Percentiles rank a stretch among this genome's conserved stretches.
phyloP scores from a whole-genome alignment of 2,329 filamentous ascomycete genomes.

The Dothiorella sarmentorum region DNA sequence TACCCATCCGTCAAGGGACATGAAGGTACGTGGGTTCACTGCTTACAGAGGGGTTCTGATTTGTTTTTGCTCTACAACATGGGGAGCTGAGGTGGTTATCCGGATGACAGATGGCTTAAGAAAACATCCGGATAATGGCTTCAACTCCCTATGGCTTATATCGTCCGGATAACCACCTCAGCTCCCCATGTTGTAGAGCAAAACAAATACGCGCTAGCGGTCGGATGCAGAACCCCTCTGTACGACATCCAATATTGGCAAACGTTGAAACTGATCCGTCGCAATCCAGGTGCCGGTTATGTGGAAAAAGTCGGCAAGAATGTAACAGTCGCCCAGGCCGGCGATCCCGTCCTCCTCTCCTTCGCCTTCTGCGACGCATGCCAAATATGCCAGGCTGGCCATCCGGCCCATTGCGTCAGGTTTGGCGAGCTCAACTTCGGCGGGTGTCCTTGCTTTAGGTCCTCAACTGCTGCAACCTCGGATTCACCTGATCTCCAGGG shows the following conservation, averaged over 20 bases:
- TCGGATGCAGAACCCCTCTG: too few relatives aligned
- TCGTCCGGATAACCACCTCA: too few relatives aligned
- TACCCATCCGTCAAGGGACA: constrained; percentile 53
- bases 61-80: too few relatives aligned
- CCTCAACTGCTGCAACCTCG: constrained; percentile 7
- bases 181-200: too few relatives aligned
- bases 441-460: constrained; percentile 27
- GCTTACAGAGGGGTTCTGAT: too few relatives aligned
- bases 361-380: constrained; percentile 49
- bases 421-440: constrained; percentile 49
- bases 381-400: constrained; percentile 45
- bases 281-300: constrained; percentile 38
- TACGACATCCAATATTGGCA: too few relatives aligned
- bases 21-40: constrained; percentile 44
- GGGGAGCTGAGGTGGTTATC: too few relatives aligned
- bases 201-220: too few relatives aligned
- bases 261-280: too few relatives aligned
- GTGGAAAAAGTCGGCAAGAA: constrained; percentile 45
- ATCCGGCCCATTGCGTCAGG: constrained; percentile 48
- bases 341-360: constrained; percentile 48
- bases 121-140: too few relatives aligned
- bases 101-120: too few relatives aligned
- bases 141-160: too few relatives aligned
- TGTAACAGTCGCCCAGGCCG: constrained; percentile 41
- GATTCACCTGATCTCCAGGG: constrained; percentile 30